Evolutionary conservation across 192 early-diverging fungal genomes (phyloP).

Genomic region (Lobosporangium transversale): DNA sequence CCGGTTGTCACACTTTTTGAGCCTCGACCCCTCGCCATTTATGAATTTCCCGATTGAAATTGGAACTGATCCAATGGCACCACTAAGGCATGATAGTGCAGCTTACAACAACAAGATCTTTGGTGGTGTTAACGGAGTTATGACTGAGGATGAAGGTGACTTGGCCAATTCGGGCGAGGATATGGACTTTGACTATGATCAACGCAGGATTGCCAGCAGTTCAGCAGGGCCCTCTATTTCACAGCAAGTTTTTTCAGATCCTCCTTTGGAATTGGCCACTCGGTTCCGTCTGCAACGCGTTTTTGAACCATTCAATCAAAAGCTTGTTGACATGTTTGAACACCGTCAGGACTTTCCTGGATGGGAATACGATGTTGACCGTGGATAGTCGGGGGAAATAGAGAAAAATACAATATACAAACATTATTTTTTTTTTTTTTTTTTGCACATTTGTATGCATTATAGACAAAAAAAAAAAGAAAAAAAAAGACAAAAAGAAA

Average conservation of each 20-base stretch:
- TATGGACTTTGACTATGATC: constrained; percentile 34
- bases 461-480: neutral
- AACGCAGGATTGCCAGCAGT: neutral
- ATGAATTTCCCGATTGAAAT: constrained; percentile 49
- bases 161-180: constrained; percentile 18
- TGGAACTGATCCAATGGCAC: constrained; percentile 48
- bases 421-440: no score
- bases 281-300: constrained; percentile 59
- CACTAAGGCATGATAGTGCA: constrained; percentile 32
- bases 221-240: constrained; percentile 4
- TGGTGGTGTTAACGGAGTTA: constrained; percentile 18
- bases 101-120: constrained; percentile 40
- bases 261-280: constrained; percentile 54
- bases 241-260: constrained; percentile 22
- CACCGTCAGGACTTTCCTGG: constrained; percentile 55
- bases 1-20: constrained; percentile 43
- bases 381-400: no score
- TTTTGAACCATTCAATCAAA: constrained; percentile 58
- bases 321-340: constrained; percentile 59
- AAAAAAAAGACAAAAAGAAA: no score
- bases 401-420: no score
- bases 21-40: constrained; percentile 45
- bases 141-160: constrained; percentile 39
- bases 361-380: constrained; percentile 65
- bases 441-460: neutral